These are phyloP conservation scores for Umbelopsis vinacea DNA, from an alignment of 192 early-diverging fungal species.

Conservation along the genomic window DNA sequence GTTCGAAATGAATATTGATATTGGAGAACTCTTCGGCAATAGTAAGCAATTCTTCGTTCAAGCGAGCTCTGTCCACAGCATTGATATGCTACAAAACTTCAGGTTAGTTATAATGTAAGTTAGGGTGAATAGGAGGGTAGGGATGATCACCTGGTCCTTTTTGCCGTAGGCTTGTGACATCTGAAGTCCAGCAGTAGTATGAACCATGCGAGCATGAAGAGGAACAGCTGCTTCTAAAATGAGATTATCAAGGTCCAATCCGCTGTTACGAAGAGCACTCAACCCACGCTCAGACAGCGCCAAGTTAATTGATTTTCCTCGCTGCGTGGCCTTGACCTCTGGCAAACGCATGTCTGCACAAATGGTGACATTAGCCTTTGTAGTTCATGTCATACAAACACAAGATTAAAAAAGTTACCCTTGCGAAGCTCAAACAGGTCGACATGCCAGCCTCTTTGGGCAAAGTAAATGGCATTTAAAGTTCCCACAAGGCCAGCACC, in stretches of 20 bases:
- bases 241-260: constrained; percentile 64
- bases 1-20: constrained; percentile 79
- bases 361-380: neutral
- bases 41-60: constrained; percentile 83
- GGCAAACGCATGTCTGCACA: constrained; percentile 65
- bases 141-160: neutral
- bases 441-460: constrained; percentile 89
- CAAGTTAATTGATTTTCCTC: constrained; percentile 90
- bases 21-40: constrained; percentile 67
- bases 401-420: constrained; percentile 50
- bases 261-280: constrained; percentile 74
- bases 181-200: constrained; percentile 70
- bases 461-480: constrained; percentile 88
- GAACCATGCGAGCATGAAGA: constrained; percentile 94
- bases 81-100: constrained; percentile 81
- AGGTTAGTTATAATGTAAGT: neutral
- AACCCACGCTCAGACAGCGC: constrained; percentile 89
- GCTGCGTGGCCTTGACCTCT: constrained; percentile 53
- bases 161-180: constrained; percentile 75
- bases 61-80: constrained; percentile 83
- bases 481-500: constrained; percentile 96
- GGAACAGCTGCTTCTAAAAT: constrained; percentile 78
- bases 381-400: neutral
- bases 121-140: neutral
- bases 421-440: constrained; percentile 83